A percentile compares a stretch with the other conserved stretches of the same genome.
Conservation (phyloP, 768 basidiomycete species). For the Termitomyces sp. region DNA sequence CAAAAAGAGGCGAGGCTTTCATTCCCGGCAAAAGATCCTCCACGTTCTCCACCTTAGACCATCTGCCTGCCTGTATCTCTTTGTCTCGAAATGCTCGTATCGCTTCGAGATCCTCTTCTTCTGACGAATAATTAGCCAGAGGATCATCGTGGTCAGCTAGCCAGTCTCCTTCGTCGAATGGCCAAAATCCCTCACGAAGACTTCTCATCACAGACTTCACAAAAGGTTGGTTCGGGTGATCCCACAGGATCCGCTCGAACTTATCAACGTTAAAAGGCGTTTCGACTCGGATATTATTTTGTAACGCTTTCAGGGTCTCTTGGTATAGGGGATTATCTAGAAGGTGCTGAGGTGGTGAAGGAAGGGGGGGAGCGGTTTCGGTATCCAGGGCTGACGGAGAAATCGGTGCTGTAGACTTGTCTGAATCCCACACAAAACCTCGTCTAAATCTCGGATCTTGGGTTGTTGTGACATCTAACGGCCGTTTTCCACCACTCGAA, state of each 20-base stretch:
- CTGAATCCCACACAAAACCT: not conserved
- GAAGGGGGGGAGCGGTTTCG: not conserved
- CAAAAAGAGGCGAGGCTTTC: conserved; percentile 22
- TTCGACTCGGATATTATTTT: conserved; percentile 17
- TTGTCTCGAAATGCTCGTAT: conserved; percentile 7
- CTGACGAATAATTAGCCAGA: conserved; percentile 9
- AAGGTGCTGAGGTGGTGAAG: not conserved
- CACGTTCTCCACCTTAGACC: conserved; percentile 11
- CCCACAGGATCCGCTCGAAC: conserved; percentile 15
- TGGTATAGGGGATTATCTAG: not conserved
- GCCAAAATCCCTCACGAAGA: conserved; percentile 23
- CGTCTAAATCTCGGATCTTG: not conserved
- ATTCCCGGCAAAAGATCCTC: conserved; percentile 21
- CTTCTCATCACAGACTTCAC: conserved; percentile 21
- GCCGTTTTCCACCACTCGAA: too few relatives aligned
- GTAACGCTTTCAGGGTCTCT: not conserved
- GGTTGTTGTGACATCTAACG: too few relatives aligned
- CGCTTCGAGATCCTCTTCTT: not conserved
- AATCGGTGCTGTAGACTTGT: not conserved
- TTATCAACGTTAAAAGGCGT: conserved; percentile 24
- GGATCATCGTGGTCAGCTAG: conserved; percentile 1
- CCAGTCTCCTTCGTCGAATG: conserved; percentile 23
- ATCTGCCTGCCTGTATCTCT: conserved; percentile 14
- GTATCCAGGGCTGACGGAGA: not conserved
- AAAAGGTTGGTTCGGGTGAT: conserved; percentile 28